These are phyloP conservation scores for Camelina sativa DNA, from an alignment of 345 rosid genomes.

Conservation along the genomic window DNA sequence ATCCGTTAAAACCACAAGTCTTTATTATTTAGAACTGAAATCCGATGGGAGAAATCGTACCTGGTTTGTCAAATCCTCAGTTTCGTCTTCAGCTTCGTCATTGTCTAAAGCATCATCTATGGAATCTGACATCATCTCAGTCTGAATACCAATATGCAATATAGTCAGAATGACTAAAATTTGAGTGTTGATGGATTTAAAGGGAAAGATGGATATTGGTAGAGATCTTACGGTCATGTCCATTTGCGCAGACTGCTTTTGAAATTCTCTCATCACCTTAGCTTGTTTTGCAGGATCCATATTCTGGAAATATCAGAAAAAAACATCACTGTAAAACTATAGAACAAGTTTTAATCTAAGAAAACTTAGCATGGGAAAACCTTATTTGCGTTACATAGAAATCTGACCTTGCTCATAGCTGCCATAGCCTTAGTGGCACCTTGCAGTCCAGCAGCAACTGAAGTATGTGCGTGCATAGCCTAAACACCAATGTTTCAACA, in stretches of 20 bases:
- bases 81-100: constrained; percentile 96
- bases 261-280: constrained; percentile 76
- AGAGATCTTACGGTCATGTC: constrained; percentile 86
- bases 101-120: constrained; percentile 87
- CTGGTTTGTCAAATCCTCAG: constrained; percentile 93
- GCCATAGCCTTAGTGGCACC: constrained; percentile 93
- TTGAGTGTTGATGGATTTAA: constrained; percentile 23
- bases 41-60: constrained; percentile 39
- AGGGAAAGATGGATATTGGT: constrained; percentile 25
- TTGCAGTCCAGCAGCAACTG: constrained; percentile 90
- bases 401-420: constrained; percentile 82
- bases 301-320: constrained; percentile 56
- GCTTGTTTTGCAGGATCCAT: constrained; percentile 96
- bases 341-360: not conserved
- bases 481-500: constrained; percentile 40
- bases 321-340: not conserved
- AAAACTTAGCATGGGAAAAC: not conserved
- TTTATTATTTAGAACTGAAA: not conserved
- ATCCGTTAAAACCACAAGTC: not conserved
- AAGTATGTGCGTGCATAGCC: constrained; percentile 96
- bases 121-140: constrained; percentile 95
- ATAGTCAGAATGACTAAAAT: constrained; percentile 10
- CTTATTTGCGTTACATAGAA: not conserved
- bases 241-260: constrained; percentile 93
- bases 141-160: constrained; percentile 52